phyloP scores from a whole-genome alignment of 2,329 filamentous ascomycete species.

The Thelonectria blattea region DNA sequence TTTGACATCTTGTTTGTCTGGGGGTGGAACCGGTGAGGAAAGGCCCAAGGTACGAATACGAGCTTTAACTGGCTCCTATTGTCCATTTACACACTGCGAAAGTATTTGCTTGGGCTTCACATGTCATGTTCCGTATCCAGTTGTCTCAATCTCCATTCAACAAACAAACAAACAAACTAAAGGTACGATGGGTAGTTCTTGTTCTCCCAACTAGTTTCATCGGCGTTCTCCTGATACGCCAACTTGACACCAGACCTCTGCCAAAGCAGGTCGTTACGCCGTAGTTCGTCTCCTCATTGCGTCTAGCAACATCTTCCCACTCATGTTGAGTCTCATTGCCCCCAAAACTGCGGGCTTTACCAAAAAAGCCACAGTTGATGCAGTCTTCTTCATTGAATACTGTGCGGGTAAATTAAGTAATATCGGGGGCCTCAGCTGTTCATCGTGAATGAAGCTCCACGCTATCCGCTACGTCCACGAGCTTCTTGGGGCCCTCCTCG shows the following conservation, averaged over 20 bases:
- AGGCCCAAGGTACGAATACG: no score
- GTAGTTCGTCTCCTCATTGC: background rate
- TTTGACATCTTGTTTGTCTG: no score
- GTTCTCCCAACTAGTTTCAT: constrained; percentile 6
- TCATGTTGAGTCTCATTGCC: constrained; percentile 6
- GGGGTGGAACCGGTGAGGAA: no score
- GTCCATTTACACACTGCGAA: no score
- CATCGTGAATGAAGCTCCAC: constrained; percentile 1
- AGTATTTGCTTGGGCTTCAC: no score
- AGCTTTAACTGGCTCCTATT: no score
- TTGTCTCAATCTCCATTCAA: no score
- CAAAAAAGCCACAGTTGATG: constrained; percentile 8
- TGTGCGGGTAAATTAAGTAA: constrained; percentile 12
- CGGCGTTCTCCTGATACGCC: background rate
- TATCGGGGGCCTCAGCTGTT: constrained; percentile 6
- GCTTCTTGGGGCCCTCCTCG: no score
- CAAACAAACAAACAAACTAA: background rate
- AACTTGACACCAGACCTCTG: background rate
- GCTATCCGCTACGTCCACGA: background rate
- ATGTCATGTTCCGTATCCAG: no score
- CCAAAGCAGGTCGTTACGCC: background rate
- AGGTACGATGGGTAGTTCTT: background rate
- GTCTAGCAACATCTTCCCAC: background rate
- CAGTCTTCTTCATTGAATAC: constrained; percentile 5
- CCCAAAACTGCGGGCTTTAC: background rate